phyloP scores from a whole-genome alignment of 345 rosid species.

The Tarenaya hassleriana region DNA sequence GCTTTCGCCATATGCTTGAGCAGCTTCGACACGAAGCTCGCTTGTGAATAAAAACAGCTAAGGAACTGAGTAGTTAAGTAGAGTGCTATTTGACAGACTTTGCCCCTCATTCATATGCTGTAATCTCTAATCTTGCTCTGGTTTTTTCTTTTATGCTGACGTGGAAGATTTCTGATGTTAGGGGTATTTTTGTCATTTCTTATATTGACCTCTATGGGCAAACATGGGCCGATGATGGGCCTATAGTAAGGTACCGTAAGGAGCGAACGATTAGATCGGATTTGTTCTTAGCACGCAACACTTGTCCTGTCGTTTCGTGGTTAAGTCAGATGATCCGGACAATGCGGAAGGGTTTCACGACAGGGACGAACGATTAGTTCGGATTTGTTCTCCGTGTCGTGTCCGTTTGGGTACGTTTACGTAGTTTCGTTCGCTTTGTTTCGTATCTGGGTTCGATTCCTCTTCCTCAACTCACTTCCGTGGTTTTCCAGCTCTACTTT shows the following conservation, averaged over 20 bases:
- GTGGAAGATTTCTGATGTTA: too few species aligned
- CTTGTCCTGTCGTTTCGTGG: constrained; percentile 60
- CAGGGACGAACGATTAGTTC: constrained; percentile 8
- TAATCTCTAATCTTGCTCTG: too few species aligned
- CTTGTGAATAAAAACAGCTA: constrained; percentile 71
- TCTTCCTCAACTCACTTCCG: constrained; percentile 19
- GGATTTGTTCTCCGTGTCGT: constrained; percentile 11
- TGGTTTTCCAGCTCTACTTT: constrained; percentile 22
- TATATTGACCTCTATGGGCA: too few species aligned
- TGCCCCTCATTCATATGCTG: too few species aligned
- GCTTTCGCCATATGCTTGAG: constrained; percentile 96
- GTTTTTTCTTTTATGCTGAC: too few species aligned
- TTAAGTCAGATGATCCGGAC: constrained; percentile 18
- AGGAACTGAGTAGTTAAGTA: too few species aligned
- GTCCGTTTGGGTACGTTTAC: constrained; percentile 27
- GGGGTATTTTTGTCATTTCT: too few species aligned
- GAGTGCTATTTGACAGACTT: too few species aligned
- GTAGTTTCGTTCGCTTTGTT: neutral
- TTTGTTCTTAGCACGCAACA: constrained; percentile 68
- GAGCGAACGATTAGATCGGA: constrained; percentile 37
- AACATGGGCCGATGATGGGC: constrained; percentile 18
- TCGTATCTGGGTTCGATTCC: constrained; percentile 9
- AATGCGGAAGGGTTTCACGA: neutral
- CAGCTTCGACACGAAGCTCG: constrained; percentile 98
- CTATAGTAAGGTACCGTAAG: constrained; percentile 13